Base-by-base conservation (phyloP, 345 rosid genomes). In the Turnera subulata region DNA sequence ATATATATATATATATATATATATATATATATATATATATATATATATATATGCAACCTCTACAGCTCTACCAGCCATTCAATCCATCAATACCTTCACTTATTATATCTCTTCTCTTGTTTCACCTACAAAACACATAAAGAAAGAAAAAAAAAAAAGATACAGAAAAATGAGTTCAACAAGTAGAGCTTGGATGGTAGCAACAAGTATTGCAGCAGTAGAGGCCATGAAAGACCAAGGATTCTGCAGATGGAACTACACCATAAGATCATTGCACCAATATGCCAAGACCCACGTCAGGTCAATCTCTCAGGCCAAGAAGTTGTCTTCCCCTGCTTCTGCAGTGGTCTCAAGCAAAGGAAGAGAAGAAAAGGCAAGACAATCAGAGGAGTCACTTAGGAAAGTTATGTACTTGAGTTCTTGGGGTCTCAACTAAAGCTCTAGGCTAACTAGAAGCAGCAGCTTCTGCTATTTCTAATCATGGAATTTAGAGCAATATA, bases 201-300 rank as follows among this genome's bases (percentile, higher is more conserved):
- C 82, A 20, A 66, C 80, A 5, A 76, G 83, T 37, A 82, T 85
- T 20, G 89, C 80, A 5, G 74, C 80, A 12, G 84, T 80, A 66
- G 92, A 85, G 77, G 89, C 78, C 9, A 73, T 85, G 32, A 85
- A 82, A 21, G 89, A 85, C 75, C 89, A 82, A 66, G 92, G 92
- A 11, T 71, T 82, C 49, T 74, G 81, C 57, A 69, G 84, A n/a
- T 80, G 92, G 92, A 82, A 80, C 40, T 80, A 77, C 51, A 73
- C 82, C 7, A 53, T 85, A 3, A 76, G 84, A 45, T 74, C 69
- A 13, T 61, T 79, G 6, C 72, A 77, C 35, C 78, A 73, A 56
- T 65, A 77, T 46, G 80, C 68, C 42, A 70, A 67, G 67, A 68
- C 24, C 72, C 73, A 66, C 10, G 42, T 82, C 44, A 77, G 51